phyloP scores from a whole-genome alignment of 208 protist genomes.

The Jaenimonas drosophilae region DNA sequence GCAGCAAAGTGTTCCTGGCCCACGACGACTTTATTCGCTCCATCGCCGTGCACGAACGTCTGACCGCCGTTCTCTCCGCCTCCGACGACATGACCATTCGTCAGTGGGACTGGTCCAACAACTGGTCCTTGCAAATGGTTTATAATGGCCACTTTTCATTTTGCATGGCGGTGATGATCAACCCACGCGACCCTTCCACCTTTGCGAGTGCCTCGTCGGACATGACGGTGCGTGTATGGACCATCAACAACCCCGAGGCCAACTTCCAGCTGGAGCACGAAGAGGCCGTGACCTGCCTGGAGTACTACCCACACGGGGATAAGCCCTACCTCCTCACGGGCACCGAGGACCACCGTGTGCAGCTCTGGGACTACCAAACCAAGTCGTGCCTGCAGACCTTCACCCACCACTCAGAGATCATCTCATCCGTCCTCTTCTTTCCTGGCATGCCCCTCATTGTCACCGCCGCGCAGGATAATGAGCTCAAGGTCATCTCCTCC shows the following conservation, averaged over 20 bases:
- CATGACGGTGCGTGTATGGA: slow-evolving; percentile 96
- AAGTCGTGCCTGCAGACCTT: slow-evolving; percentile 96
- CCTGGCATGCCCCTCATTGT: slow-evolving; percentile 96
- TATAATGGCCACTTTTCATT: slow-evolving; percentile 98
- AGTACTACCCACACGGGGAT: slow-evolving; percentile 96
- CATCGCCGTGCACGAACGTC: slow-evolving; percentile 97
- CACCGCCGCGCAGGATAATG: slow-evolving; percentile 93
- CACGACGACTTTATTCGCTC: slow-evolving; percentile 96
- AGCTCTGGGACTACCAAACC: slow-evolving; percentile 99
- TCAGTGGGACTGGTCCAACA: slow-evolving; percentile 98
- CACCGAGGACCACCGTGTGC: slow-evolving; percentile 93
- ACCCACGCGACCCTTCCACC: slow-evolving; percentile 97
- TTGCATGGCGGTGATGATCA: slow-evolving; percentile 97
- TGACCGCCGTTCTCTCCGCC: slow-evolving; percentile 92
- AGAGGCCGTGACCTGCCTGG: slow-evolving; percentile 98
- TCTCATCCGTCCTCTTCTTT: slow-evolving; percentile 95
- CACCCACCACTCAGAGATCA: slow-evolving; percentile 94
- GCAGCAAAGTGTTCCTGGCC: slow-evolving; percentile 94
- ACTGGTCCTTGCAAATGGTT: slow-evolving; percentile 84
- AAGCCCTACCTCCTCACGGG: slow-evolving; percentile 98
- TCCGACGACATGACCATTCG: slow-evolving; percentile 98
- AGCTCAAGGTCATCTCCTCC: slow-evolving; percentile 91
- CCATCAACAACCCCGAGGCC: slow-evolving; percentile 74
- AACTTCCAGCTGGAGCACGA: slow-evolving; percentile 98
- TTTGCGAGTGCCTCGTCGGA: slow-evolving; percentile 98